Conservation (phyloP, 2,329 filamentous ascomycete species). For the Keithomyces neogunnii region DNA sequence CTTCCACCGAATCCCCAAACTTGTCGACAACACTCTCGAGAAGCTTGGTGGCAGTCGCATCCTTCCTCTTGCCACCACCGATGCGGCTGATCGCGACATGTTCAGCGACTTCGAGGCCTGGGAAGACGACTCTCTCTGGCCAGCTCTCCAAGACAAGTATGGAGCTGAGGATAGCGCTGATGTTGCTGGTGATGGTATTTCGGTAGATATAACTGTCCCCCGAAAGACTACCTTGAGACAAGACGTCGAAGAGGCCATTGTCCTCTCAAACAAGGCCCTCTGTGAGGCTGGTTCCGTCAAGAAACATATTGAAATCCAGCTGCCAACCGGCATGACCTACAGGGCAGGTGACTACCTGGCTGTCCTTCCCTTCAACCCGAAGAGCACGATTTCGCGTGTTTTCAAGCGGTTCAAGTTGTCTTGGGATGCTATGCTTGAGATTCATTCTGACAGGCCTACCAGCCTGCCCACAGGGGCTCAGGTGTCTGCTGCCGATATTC, state of each 20-base stretch:
- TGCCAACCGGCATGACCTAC: constrained; percentile 60
- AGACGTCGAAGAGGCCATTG: constrained; percentile 53
- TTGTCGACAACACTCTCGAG: constrained; percentile 46
- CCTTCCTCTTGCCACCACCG: constrained; percentile 42
- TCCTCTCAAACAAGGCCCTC: constrained; percentile 44
- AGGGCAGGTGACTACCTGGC: constrained; percentile 69
- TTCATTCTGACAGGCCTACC: constrained; percentile 42
- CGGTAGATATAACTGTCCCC: constrained; percentile 42
- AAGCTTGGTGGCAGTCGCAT: constrained; percentile 25
- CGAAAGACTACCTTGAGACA: constrained; percentile 52
- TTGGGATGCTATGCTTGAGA: constrained; percentile 59
- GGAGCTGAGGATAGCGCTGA: constrained; percentile 20
- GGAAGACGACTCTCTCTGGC: constrained; percentile 50
- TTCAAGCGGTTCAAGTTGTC: constrained; percentile 58
- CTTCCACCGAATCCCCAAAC: constrained; percentile 58
- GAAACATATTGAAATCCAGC: constrained; percentile 56
- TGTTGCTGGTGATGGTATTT: constrained; percentile 16
- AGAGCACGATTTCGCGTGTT: constrained; percentile 50
- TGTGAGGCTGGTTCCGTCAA: constrained; percentile 47
- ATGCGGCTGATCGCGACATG: constrained; percentile 56
- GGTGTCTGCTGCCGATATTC: constrained; percentile 53
- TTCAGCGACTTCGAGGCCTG: constrained; percentile 60
- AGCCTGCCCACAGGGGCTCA: constrained; percentile 46
- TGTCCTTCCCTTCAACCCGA: constrained; percentile 62
- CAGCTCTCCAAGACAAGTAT: constrained; percentile 38